Base-by-base conservation (phyloP, 139 green algal genomes). In the Asterochloris erici region DNA sequence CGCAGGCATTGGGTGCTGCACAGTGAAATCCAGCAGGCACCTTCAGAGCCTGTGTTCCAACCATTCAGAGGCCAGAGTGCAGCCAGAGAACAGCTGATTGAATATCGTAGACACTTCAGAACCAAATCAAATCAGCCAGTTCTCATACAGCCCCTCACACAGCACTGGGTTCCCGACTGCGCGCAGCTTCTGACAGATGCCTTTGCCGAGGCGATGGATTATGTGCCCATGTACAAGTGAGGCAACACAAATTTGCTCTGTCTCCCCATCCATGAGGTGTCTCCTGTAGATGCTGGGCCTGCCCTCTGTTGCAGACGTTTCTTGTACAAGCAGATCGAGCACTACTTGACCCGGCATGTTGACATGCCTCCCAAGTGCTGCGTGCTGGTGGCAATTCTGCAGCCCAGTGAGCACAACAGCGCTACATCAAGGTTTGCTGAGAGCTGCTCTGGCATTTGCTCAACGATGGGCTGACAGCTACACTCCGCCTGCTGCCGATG, bases 281-380 rank as follows among this genome's bases (percentile, higher is more conserved):
- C 1, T 26, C 66, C 4, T 71, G 66, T 71, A 21, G 17, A 26
- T 71, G 21, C 9, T 71, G 6, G 66, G 21, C 21, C 17, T 26
- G 66, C 19, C 2, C 66, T 47, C 12, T 68, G 70, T 11, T 83
- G 16, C 27, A 61, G 19, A 28, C 14, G 29, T 21, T 90, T 85
- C 75, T 66, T 92, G 64, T 81, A 74, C 27, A 69, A 81, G 47
- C 91, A 94, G 64, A 93, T 95, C 68, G 47, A 62, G 9, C 68
- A 82, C 0, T 95, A 95, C 80, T 79, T 95, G 24, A 23, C 83
- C 26, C 60, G 87, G 61, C 91, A 94, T 76, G 54, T 84, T 63
- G 64, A 86, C 60, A 82, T 94, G 79, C 85, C 87, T 16, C 91
- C 91, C 24, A 87, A 91, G 77, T 84, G 89, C 19, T 66, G 94